These are phyloP conservation scores for Anastatica hierochuntica DNA, from an alignment of 345 rosid species.

Conservation along the genomic window DNA sequence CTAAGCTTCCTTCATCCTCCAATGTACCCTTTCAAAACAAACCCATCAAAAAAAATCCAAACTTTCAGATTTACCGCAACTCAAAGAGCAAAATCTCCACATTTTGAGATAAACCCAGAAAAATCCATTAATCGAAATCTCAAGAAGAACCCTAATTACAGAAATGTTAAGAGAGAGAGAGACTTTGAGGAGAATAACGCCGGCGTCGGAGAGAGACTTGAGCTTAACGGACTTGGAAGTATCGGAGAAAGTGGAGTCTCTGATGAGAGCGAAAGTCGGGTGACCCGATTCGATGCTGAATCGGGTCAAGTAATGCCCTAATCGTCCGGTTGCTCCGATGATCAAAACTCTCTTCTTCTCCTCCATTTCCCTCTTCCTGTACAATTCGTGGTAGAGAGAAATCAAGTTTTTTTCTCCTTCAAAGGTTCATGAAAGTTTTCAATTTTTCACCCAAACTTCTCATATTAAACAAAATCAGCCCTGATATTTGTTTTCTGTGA, in stretches of 20 bases:
- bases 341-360: conserved; percentile 46
- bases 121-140: neutral
- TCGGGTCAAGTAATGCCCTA: conserved; percentile 48
- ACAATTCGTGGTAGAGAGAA: neutral
- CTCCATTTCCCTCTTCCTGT: neutral
- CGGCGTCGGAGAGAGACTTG: conserved; percentile 36
- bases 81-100: neutral
- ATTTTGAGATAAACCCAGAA: too few relatives aligned
- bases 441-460: neutral
- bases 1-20: conserved; percentile 51
- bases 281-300: conserved; percentile 41
- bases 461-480: neutral
- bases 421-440: too few relatives aligned
- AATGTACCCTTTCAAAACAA: too few relatives aligned
- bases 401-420: neutral
- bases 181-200: conserved; percentile 55
- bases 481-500: conserved; percentile 11
- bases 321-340: conserved; percentile 63
- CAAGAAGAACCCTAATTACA: too few relatives aligned
- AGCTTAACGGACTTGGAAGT: conserved; percentile 38
- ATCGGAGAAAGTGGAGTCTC: conserved; percentile 39
- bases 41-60: neutral
- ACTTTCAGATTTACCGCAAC: neutral
- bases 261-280: conserved; percentile 52
- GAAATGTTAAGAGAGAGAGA: neutral